Conservation (phyloP, 2,329 filamentous ascomycete species). For the Microthyrium microscopicum region DNA sequence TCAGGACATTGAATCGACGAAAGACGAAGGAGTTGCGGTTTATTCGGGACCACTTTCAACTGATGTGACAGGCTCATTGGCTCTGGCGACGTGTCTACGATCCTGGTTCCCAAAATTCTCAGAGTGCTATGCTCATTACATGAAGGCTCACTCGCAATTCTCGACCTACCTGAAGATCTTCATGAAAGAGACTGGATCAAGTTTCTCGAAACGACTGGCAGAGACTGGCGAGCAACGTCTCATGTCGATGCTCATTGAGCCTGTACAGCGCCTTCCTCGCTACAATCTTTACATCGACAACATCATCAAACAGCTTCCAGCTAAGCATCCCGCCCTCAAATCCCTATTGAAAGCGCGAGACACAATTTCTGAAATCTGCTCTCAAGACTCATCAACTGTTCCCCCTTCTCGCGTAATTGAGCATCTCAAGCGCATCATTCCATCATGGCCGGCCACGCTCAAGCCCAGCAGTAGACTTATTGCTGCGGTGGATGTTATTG, state of each 20-base stretch:
- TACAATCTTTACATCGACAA: slow-evolving; percentile 96
- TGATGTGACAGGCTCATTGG: slow-evolving; percentile 62
- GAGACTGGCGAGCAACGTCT: slow-evolving; percentile 80
- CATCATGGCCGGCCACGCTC: slow-evolving; percentile 58
- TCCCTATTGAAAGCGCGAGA: slow-evolving; percentile 77
- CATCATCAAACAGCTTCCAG: slow-evolving; percentile 71
- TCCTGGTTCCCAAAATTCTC: slow-evolving; percentile 92
- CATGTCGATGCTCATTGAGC: slow-evolving; percentile 85
- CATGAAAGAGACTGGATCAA: slow-evolving; percentile 59
- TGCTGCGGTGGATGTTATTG: slow-evolving; percentile 62
- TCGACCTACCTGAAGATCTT: slow-evolving; percentile 65
- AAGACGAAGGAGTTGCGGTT: slow-evolving; percentile 21
- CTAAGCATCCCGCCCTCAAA: slow-evolving; percentile 70
- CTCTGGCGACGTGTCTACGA: slow-evolving; percentile 64
- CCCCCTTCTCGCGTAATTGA: slow-evolving; percentile 60
- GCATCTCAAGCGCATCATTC: slow-evolving; percentile 58
- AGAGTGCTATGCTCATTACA: slow-evolving; percentile 83
- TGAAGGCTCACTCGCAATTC: slow-evolving; percentile 76
- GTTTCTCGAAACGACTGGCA: slow-evolving; percentile 63
- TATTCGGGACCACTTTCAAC: slow-evolving; percentile 24
- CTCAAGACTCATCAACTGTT: slow-evolving; percentile 56
- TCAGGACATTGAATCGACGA: slow-evolving; percentile 50
- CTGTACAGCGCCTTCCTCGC: slow-evolving; percentile 80
- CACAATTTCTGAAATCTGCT: slow-evolving; percentile 91
- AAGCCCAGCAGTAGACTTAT: slow-evolving; percentile 65